Percentiles rank a stretch among this genome's conserved stretches.
phyloP scores from a whole-genome alignment of 768 basidiomycete species.

The Kwoniella europaea region DNA sequence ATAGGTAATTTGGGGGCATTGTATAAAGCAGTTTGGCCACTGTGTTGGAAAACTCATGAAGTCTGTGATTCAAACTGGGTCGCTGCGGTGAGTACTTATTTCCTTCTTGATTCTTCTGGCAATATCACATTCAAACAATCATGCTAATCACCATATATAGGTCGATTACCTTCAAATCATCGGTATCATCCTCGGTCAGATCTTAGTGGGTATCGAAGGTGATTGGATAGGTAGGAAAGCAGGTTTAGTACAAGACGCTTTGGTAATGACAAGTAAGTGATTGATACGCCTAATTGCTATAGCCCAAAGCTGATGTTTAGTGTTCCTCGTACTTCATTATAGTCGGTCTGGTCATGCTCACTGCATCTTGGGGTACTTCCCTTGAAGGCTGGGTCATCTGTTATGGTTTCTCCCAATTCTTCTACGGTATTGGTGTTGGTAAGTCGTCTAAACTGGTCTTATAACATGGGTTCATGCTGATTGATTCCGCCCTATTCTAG shows the following conservation, averaged over 20 bases:
- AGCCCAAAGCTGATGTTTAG: too few relatives aligned
- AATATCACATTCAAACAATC: too few relatives aligned
- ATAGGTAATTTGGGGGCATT: conserved; percentile 59
- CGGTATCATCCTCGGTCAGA: conserved; percentile 60
- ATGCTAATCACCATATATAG: not conserved
- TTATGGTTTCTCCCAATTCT: conserved; percentile 59
- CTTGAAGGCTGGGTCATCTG: conserved; percentile 60
- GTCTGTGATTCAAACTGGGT: conserved; percentile 57
- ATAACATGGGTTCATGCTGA: too few relatives aligned
- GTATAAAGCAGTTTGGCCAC: conserved; percentile 58
- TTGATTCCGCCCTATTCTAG: not conserved
- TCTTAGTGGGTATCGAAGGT: conserved; percentile 58
- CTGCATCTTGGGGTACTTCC: conserved; percentile 59
- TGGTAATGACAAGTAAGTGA: conserved; percentile 57
- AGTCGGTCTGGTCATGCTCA: conserved; percentile 60
- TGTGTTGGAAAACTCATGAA: conserved; percentile 54
- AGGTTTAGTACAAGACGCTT: conserved; percentile 59
- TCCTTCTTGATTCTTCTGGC: not conserved
- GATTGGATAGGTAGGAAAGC: conserved; percentile 60
- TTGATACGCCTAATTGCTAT: too few relatives aligned
- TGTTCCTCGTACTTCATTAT: not conserved
- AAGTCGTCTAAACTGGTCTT: not conserved
- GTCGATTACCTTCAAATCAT: conserved; percentile 57
- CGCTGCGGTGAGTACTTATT: conserved; percentile 46
- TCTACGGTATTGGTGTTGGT: conserved; percentile 58